Conservation (phyloP, 1,284 basidiomycete genomes). For the Entoloma clypeatum region DNA sequence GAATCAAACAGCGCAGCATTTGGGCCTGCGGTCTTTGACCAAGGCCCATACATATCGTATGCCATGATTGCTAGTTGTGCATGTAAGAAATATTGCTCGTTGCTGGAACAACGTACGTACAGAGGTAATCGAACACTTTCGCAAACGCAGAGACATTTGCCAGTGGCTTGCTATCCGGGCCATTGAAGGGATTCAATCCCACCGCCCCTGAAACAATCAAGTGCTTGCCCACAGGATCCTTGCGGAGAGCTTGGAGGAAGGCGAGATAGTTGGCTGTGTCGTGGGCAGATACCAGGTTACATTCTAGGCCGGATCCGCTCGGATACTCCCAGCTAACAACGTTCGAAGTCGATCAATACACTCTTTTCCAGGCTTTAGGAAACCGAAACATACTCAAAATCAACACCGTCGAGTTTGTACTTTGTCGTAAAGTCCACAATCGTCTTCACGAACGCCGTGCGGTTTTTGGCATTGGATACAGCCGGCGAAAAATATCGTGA, state of each 20-base stretch:
- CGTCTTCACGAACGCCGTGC: slow-evolving; percentile 65
- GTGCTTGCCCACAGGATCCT: slow-evolving; percentile 49
- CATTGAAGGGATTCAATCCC: slow-evolving; percentile 65
- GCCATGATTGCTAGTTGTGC: slow-evolving; percentile 89
- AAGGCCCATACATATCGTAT: slow-evolving; percentile 74
- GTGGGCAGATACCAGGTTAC: slow-evolving; percentile 58
- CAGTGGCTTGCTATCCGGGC: slow-evolving; percentile 51
- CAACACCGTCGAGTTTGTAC: slow-evolving; percentile 78
- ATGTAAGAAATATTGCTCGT: too few species aligned
- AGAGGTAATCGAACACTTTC: slow-evolving; percentile 73
- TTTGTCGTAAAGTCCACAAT: slow-evolving; percentile 56
- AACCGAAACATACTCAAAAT: slow-evolving; percentile 67
- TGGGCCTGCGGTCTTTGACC: slow-evolving; percentile 56
- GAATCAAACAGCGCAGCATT: slow-evolving; percentile 80
- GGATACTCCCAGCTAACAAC: slow-evolving; percentile 92
- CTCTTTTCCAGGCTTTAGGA: not conserved
- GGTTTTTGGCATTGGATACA: slow-evolving; percentile 56
- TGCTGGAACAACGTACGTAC: too few species aligned
- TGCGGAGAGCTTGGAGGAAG: slow-evolving; percentile 73
- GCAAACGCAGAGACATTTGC: slow-evolving; percentile 69
- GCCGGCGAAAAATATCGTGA: slow-evolving; percentile 74
- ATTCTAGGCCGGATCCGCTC: slow-evolving; percentile 61
- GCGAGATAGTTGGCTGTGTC: slow-evolving; percentile 73
- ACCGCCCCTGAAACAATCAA: slow-evolving; percentile 76
- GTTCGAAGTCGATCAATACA: slow-evolving; percentile 10